These are phyloP conservation scores for Metschnikowia hibisci DNA, from an alignment of 805 yeast species.

Conservation along the genomic window DNA sequence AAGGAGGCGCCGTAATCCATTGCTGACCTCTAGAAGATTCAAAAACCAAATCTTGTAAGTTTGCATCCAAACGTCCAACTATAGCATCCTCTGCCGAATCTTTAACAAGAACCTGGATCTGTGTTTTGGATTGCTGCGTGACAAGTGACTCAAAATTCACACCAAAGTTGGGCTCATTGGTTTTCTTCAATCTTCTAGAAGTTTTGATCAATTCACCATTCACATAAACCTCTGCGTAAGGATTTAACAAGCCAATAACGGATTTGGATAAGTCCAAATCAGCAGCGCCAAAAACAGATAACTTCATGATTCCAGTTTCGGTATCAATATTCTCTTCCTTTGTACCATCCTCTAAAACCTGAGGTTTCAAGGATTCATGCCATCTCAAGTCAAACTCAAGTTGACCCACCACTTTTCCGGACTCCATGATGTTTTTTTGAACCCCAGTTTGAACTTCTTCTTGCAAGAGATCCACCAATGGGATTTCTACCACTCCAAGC, in stretches of 20 bases:
- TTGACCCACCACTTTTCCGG: constrained; percentile 56
- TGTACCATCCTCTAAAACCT: constrained; percentile 46
- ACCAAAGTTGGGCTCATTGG: constrained; percentile 73
- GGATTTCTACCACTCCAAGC: constrained; percentile 46
- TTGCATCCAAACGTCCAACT: constrained; percentile 51
- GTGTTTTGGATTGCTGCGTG: constrained; percentile 55
- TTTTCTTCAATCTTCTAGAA: constrained; percentile 59
- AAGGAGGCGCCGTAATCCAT: constrained; percentile 47
- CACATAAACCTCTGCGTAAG: constrained; percentile 64
- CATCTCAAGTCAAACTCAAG: constrained; percentile 54
- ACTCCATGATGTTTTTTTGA: constrained; percentile 41
- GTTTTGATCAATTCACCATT: constrained; percentile 53
- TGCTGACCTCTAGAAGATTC: constrained; percentile 48
- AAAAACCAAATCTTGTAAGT: constrained; percentile 52
- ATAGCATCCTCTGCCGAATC: constrained; percentile 54
- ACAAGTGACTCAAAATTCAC: constrained; percentile 59
- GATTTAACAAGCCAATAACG: constrained; percentile 50
- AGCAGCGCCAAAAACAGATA: constrained; percentile 57
- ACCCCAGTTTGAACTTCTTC: constrained; percentile 42
- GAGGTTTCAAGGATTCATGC: constrained; percentile 46
- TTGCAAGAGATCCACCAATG: constrained; percentile 58
- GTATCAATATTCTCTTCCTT: constrained; percentile 49
- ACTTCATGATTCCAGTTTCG: constrained; percentile 72
- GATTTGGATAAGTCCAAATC: constrained; percentile 53
- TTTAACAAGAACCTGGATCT: constrained; percentile 52